Evolutionary conservation across 2,329 filamentous ascomycete genomes (phyloP).

Genomic region (Penicillium sp.): DNA sequence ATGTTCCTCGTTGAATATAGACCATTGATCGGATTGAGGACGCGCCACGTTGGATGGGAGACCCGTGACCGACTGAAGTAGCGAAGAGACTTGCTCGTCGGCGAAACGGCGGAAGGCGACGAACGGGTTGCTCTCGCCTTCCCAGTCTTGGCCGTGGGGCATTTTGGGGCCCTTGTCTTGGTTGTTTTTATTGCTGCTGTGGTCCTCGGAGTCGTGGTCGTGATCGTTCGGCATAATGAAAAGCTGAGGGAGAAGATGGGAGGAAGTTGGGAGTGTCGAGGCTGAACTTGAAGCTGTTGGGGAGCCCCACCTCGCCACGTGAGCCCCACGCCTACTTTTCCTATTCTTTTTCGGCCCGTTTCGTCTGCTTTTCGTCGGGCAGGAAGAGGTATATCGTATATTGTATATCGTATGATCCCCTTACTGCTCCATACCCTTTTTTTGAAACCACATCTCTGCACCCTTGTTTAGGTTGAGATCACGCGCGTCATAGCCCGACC

Average conservation of each 20-base stretch:
- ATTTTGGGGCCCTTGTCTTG: slow-evolving; percentile 16
- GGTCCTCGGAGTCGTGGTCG: slow-evolving; percentile 35
- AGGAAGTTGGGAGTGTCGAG: slow-evolving; percentile 12
- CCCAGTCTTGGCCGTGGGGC: slow-evolving; percentile 26
- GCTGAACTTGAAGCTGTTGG: slow-evolving; percentile 37
- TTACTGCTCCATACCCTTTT: not conserved
- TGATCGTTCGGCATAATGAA: slow-evolving; percentile 21
- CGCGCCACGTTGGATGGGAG: slow-evolving; percentile 43
- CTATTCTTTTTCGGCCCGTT: slow-evolving; percentile 2
- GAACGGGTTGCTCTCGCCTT: slow-evolving; percentile 58
- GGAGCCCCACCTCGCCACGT: slow-evolving; percentile 37
- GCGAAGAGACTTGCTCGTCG: slow-evolving; percentile 60
- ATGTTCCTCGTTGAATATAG: slow-evolving; percentile 38
- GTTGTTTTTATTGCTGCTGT: slow-evolving; percentile 21
- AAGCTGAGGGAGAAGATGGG: slow-evolving; percentile 5
- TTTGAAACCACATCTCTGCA: no score
- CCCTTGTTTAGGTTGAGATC: slow-evolving; percentile 4
- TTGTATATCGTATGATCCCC: not conserved
- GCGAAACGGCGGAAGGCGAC: slow-evolving; percentile 65
- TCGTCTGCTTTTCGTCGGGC: no score
- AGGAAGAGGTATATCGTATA: no score
- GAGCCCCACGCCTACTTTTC: slow-evolving; percentile 26
- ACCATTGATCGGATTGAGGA: slow-evolving; percentile 39
- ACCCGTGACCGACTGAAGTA: slow-evolving; percentile 58
- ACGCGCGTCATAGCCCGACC: slow-evolving; percentile 19